Base-by-base conservation (phyloP, 2,329 filamentous ascomycete species). In the Verticillium nonalfalfae region DNA sequence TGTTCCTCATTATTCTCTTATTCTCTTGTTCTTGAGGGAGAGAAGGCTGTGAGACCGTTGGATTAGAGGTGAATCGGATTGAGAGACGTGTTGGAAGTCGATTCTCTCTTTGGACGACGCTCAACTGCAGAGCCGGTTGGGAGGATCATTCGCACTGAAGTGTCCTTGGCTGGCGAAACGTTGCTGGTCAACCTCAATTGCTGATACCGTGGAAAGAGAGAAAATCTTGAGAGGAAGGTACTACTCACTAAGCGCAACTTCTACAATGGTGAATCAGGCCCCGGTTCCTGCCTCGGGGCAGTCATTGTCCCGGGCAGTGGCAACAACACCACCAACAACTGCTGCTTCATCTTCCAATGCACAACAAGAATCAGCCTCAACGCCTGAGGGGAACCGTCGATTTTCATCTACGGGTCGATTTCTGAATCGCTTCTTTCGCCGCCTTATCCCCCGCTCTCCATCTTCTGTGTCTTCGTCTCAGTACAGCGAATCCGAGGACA, bases 341-440 rank as follows among this genome's bases (percentile, higher is more conserved):
- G 56, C 52, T 40, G 50, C 59, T 7, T 60, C 59, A 21, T 33
- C 59, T 9, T 40, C 59, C 31, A 18, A 15, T n/a, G 7, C 39
- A 18, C 14, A 18, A n/a, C 39, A 45, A 45, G 15, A 15, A 15
- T 52, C 45, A 5, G 26, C 7, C 56, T 15, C 35, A 14, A 34
- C 13, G 21, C 21, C 34, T 13, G 13, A 36, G 31, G 21, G 50
- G 60, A 45, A 59, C 38, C 63, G 57, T 56, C 62, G 63, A 7
- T 50, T 63, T 34, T 65, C 62, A 7, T 57, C 61, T 33, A 64
- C 63, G 6, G 59, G 61, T 15, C 61, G 61, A 40, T 64, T 64
- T 39, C 56, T 65, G 26, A 60, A 62, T 18, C 58, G 52, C n/a
- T 60, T 65, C n/a, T 63, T 65, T 36, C 58, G 38, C n/a, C 64